These are phyloP conservation scores for Triticum urartu DNA, from an alignment of 176 grass and related monocot genomes.

Conservation along the genomic window DNA sequence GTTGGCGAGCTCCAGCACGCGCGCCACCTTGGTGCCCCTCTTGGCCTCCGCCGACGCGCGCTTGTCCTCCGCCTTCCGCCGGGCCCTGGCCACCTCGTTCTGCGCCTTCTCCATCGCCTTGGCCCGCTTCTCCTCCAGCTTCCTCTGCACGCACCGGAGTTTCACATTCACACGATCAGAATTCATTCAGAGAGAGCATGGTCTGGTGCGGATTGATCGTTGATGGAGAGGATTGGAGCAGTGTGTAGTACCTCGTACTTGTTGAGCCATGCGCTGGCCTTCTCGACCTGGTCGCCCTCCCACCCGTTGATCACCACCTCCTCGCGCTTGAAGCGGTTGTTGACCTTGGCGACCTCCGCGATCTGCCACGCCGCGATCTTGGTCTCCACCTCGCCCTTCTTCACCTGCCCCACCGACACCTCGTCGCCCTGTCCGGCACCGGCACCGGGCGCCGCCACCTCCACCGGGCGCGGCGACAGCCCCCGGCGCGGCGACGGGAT, in stretches of 20 bases:
- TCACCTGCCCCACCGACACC: slow-evolving; percentile 73
- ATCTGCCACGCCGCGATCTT: slow-evolving; percentile 98
- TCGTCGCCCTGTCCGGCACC: not conserved
- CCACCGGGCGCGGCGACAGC: slow-evolving; percentile 7
- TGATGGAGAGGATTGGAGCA: not conserved
- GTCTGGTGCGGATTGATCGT: not conserved
- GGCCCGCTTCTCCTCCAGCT: slow-evolving; percentile 87
- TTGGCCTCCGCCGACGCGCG: slow-evolving; percentile 93
- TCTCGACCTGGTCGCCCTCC: slow-evolving; percentile 86
- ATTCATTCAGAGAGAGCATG: not conserved
- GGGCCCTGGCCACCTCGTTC: slow-evolving; percentile 90
- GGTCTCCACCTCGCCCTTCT: slow-evolving; percentile 88
- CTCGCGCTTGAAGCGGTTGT: slow-evolving; percentile 94
- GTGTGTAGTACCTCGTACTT: slow-evolving; percentile 81
- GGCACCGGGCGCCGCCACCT: not conserved
- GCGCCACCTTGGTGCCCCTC: slow-evolving; percentile 84
- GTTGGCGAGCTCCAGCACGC: slow-evolving; percentile 76
- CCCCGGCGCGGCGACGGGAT: slow-evolving; percentile 71
- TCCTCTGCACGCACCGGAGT: slow-evolving; percentile 46
- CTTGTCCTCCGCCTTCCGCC: slow-evolving; percentile 83
- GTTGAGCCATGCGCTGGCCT: slow-evolving; percentile 73
- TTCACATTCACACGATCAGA: not conserved
- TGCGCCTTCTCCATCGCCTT: slow-evolving; percentile 94
- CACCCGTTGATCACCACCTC: slow-evolving; percentile 92
- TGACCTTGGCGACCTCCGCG: slow-evolving; percentile 89